These are phyloP conservation scores for Solanum lycopersicoides DNA, from an alignment of 257 asterid genomes.

Conservation along the genomic window DNA sequence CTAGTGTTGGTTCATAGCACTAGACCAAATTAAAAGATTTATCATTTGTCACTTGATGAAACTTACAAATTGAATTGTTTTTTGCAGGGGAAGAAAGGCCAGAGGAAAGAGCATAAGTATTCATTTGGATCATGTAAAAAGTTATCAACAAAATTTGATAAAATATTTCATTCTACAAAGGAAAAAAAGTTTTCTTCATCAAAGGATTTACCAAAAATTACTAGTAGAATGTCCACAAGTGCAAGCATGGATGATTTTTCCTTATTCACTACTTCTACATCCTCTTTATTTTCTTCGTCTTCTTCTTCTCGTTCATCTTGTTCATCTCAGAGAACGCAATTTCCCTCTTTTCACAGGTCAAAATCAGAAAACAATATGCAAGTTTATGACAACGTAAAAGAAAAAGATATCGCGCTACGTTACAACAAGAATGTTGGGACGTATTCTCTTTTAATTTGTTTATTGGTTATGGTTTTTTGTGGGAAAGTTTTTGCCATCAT, in stretches of 20 bases:
- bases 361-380: not conserved
- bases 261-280: conserved; percentile 10
- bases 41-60: not conserved
- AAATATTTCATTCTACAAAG: not conserved
- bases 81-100: conserved; percentile 20
- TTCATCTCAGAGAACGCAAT: not conserved
- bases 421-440: conserved; percentile 11
- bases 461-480: conserved; percentile 32
- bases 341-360: not conserved
- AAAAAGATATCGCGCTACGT: not conserved
- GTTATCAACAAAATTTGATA: conserved; percentile 8
- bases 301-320: conserved; percentile 2
- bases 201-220: not conserved
- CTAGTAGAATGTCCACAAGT: not conserved
- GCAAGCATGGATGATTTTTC: conserved; percentile 19
- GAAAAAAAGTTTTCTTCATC: conserved; percentile 17
- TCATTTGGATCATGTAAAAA: conserved; percentile 4
- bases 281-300: conserved; percentile 3
- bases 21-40: not conserved
- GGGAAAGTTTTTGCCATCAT: conserved; percentile 54
- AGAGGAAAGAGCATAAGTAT: conserved; percentile 6
- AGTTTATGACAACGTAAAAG: not conserved
- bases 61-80: not conserved
- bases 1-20: not conserved
- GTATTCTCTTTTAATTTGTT: conserved; percentile 23